Evolutionary conservation across 495 filamentous ascomycete species (phyloP).

Genomic region (Penicillium pulvis): DNA sequence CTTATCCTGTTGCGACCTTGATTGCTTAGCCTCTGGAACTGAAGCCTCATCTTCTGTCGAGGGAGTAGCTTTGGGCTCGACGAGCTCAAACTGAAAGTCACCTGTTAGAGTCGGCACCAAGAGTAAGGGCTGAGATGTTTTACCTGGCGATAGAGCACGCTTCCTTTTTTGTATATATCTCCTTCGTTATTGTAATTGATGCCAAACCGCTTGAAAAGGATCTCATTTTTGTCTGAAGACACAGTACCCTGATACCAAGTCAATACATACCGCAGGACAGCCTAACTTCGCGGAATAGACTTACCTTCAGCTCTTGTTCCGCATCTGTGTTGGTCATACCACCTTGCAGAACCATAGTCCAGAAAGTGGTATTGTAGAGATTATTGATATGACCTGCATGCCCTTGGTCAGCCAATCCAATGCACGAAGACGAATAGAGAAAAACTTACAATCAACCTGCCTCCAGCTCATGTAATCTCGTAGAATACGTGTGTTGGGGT

Average conservation of each 20-base stretch:
- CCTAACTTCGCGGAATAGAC: slow-evolving; percentile 7
- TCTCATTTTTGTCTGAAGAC: slow-evolving; percentile 90
- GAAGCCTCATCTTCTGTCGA: slow-evolving; percentile 12
- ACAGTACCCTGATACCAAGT: slow-evolving; percentile 65
- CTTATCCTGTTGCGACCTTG: slow-evolving; percentile 77
- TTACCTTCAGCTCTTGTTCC: slow-evolving; percentile 73
- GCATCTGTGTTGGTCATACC: slow-evolving; percentile 75
- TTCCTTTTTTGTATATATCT: slow-evolving; percentile 92
- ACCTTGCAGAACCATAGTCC: slow-evolving; percentile 78
- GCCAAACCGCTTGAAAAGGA: slow-evolving; percentile 82
- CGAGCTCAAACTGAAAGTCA: slow-evolving; percentile 40
- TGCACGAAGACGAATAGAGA: background rate
- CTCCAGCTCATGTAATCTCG: slow-evolving; percentile 97
- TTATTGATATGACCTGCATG: slow-evolving; percentile 90
- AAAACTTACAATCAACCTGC: slow-evolving; percentile 83
- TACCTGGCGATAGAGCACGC: slow-evolving; percentile 83
- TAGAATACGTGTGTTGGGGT: slow-evolving; percentile 75
- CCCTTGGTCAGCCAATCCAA: background rate
- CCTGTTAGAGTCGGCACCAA: slow-evolving; percentile 11
- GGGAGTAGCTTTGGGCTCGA: slow-evolving; percentile 29
- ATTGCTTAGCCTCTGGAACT: slow-evolving; percentile 44
- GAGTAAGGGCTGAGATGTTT: slow-evolving; percentile 19
- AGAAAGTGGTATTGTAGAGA: slow-evolving; percentile 96
- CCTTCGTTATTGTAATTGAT: slow-evolving; percentile 98
- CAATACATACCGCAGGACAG: background rate